These are phyloP conservation scores for Microbotryum scabiosae DNA, from an alignment of 1,284 basidiomycete species.

Conservation along the genomic window DNA sequence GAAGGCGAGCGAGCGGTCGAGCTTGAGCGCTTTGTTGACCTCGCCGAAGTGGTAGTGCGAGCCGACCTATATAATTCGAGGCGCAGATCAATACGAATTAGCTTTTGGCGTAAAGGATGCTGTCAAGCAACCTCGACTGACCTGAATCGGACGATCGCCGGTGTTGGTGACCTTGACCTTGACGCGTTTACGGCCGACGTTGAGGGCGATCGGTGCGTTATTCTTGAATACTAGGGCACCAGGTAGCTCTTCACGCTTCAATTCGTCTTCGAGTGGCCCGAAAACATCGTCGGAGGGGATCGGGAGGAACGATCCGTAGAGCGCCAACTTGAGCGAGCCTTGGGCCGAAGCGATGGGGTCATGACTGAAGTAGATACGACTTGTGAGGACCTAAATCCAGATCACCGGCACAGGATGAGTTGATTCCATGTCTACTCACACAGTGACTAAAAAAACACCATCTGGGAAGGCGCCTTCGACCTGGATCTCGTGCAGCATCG, in stretches of 20 bases:
- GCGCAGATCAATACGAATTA: too few species aligned
- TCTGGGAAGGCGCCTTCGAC: conserved; percentile 85
- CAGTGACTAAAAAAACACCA: conserved; percentile 85
- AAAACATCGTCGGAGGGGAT: conserved; percentile 61
- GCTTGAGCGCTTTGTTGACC: conserved; percentile 70
- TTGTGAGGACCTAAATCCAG: too few species aligned
- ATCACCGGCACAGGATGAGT: conserved; percentile 1
- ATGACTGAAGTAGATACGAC: conserved; percentile 44
- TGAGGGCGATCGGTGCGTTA: conserved; percentile 60
- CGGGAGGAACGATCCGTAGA: conserved; percentile 90
- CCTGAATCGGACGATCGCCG: conserved; percentile 90
- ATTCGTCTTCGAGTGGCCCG: conserved; percentile 48
- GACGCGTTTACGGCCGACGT: conserved; percentile 60
- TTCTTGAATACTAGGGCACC: conserved; percentile 54
- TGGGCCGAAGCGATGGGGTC: conserved; percentile 79
- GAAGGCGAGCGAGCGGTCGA: conserved; percentile 72
- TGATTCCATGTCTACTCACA: conserved; percentile 37
- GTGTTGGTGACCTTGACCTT: conserved; percentile 76
- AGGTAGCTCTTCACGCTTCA: conserved; percentile 9
- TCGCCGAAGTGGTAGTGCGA: conserved; percentile 89
- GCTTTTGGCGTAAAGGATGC: too few species aligned
- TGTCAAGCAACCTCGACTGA: conserved; percentile 34
- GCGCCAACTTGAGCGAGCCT: conserved; percentile 68
- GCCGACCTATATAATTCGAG: conserved; percentile 52
- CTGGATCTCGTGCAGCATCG: conserved; percentile 60